Evolutionary conservation across 1,284 basidiomycete genomes (phyloP).

Genomic region (Tetrapyrgos nigripes): DNA sequence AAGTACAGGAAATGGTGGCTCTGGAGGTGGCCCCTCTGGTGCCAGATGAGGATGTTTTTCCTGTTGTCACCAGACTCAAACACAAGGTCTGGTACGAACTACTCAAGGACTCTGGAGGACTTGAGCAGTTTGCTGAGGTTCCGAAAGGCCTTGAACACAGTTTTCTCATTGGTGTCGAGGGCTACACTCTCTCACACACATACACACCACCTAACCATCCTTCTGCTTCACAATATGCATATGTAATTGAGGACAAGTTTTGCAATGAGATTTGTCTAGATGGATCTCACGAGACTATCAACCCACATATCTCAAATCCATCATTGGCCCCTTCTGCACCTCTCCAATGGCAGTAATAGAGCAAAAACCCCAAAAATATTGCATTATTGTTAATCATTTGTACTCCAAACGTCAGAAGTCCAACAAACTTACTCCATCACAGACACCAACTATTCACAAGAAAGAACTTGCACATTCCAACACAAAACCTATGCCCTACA

Average conservation of each 20-base stretch:
- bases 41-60: not conserved
- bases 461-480: not conserved
- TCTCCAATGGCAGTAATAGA: conserved; percentile 14
- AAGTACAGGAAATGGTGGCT: too few species aligned
- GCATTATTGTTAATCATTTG: conserved; percentile 18
- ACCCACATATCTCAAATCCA: not conserved
- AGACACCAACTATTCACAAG: too few species aligned
- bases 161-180: conserved; percentile 15
- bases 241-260: too few species aligned
- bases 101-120: conserved; percentile 7
- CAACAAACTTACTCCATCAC: not conserved
- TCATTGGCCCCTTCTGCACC: conserved; percentile 15
- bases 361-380: conserved; percentile 12
- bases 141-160: conserved; percentile 6
- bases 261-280: conserved; percentile 13
- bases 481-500: conserved; percentile 1
- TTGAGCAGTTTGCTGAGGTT: conserved; percentile 9
- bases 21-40: not conserved
- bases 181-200: conserved; percentile 1
- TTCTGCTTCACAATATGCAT: not conserved
- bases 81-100: conserved; percentile 9
- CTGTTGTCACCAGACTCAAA: not conserved
- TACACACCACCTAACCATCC: conserved; percentile 14
- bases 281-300: conserved; percentile 10
- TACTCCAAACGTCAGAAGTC: too few species aligned